These are phyloP conservation scores for Scedosporium aurantiacum DNA, from an alignment of 2,329 filamentous ascomycete species.

Conservation along the genomic window DNA sequence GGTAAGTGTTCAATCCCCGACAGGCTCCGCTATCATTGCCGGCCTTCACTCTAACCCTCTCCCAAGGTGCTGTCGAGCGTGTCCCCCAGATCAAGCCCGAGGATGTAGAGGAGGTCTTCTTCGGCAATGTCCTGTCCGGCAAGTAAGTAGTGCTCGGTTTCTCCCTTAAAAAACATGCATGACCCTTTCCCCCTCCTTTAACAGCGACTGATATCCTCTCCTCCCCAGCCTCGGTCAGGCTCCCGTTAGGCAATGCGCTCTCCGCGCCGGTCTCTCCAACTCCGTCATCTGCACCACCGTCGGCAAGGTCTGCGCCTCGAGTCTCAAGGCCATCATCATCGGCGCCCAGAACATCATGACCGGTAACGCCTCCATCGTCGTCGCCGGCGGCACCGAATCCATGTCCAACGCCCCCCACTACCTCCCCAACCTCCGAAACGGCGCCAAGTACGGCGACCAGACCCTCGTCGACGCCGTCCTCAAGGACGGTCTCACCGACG, in stretches of 20 bases:
- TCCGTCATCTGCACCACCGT: conserved; percentile 79
- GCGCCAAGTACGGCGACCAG: conserved; percentile 90
- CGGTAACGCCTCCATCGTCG: conserved; percentile 82
- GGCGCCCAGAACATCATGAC: conserved; percentile 97
- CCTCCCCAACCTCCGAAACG: conserved; percentile 73
- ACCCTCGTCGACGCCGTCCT: conserved; percentile 81
- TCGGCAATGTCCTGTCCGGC: conserved; percentile 94
- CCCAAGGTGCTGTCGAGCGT: conserved; percentile 64
- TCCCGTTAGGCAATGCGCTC: conserved; percentile 85
- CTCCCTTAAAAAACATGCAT: background rate
- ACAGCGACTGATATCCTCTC: background rate
- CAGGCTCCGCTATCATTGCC: background rate
- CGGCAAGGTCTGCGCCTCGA: conserved; percentile 98
- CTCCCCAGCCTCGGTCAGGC: conserved; percentile 75
- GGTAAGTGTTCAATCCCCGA: conserved; percentile 36
- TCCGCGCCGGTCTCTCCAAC: conserved; percentile 75
- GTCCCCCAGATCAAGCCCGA: conserved; percentile 77
- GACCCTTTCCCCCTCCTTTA: conserved; percentile 6
- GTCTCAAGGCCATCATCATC: conserved; percentile 86
- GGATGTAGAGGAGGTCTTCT: conserved; percentile 92
- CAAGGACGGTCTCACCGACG: conserved; percentile 89
- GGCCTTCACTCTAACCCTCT: background rate
- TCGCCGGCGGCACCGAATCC: conserved; percentile 91
- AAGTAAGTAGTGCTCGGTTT: conserved; percentile 47
- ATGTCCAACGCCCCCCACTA: conserved; percentile 99